Conservation (phyloP, 768 basidiomycete species). For the Coprinopsis sp. region DNA sequence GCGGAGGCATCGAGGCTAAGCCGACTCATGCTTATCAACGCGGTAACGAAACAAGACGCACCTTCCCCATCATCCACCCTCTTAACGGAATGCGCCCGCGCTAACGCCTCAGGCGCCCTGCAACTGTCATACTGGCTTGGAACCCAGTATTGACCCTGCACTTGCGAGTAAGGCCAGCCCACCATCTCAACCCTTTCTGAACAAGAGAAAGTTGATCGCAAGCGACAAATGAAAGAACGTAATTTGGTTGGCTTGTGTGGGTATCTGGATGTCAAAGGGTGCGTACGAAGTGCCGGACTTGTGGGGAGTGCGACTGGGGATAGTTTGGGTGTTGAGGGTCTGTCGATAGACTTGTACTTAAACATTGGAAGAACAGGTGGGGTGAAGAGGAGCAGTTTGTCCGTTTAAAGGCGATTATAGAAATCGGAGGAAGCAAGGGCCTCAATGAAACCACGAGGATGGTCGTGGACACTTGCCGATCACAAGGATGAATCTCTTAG, state of each 20-base stretch:
- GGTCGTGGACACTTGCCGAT: no score
- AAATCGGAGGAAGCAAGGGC: not conserved
- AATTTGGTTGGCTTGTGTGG: slow-evolving; percentile 7
- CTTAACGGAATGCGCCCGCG: not conserved
- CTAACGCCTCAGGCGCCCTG: not conserved
- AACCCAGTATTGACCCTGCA: no score
- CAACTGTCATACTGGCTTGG: no score
- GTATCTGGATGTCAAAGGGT: not conserved
- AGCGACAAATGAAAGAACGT: slow-evolving; percentile 6
- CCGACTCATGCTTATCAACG: not conserved
- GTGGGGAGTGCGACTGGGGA: slow-evolving; percentile 7
- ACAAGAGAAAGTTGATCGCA: slow-evolving; percentile 5
- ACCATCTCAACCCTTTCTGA: slow-evolving; percentile 4
- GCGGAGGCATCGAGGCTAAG: no score
- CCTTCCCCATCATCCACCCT: not conserved
- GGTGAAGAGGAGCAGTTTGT: slow-evolving; percentile 4
- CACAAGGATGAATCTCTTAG: no score
- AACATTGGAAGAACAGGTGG: slow-evolving; percentile 13
- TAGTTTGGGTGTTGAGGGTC: slow-evolving; percentile 13
- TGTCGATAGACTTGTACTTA: slow-evolving; percentile 12
- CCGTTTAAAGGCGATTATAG: slow-evolving; percentile 8
- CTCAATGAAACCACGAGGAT: slow-evolving; percentile 12
- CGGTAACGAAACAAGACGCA: not conserved
- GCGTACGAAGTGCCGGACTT: not conserved
- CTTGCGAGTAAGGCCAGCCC: not conserved